Percentiles rank a stretch among this genome's conserved stretches.
Conservation (phyloP, 2,329 filamentous ascomycete species). For the Chrysoporthe cubensis region DNA sequence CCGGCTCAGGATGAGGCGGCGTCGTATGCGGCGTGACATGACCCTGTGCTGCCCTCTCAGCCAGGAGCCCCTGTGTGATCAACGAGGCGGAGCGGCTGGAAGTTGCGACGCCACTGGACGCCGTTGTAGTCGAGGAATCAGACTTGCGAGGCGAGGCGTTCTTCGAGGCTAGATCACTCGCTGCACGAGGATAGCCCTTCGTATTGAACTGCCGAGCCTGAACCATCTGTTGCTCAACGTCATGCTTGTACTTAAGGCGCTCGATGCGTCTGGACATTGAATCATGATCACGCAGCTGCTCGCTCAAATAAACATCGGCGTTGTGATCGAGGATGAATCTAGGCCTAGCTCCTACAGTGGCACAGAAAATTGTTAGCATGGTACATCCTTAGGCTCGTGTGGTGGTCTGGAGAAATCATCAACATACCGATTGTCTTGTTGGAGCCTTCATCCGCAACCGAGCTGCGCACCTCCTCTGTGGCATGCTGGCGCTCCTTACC, state of each 20-base stretch:
- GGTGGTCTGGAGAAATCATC: conserved; percentile 12
- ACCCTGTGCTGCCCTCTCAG: conserved; percentile 13
- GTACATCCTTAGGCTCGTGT: not conserved
- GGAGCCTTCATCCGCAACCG: not conserved
- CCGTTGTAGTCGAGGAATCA: conserved; percentile 15
- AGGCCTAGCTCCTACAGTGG: not conserved
- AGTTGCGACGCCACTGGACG: conserved; percentile 17
- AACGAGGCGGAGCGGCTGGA: conserved; percentile 22
- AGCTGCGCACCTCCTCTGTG: conserved; percentile 11
- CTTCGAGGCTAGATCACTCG: not conserved
- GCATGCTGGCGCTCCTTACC: conserved; percentile 1
- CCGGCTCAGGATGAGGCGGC: conserved; percentile 16
- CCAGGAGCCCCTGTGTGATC: conserved; percentile 23
- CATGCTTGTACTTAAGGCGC: not conserved
- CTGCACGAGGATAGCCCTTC: conserved; percentile 1
- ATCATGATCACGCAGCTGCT: conserved; percentile 15
- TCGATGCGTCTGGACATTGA: conserved; percentile 2
- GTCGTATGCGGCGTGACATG: conserved; percentile 26
- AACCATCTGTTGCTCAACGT: conserved; percentile 13
- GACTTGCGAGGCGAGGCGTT: conserved; percentile 8
- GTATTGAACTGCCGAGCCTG: conserved; percentile 13
- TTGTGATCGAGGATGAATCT: conserved; percentile 10
- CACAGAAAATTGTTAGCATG: conserved; percentile 10
- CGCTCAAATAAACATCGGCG: conserved; percentile 8
- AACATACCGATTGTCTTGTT: conserved; percentile 7